These are phyloP conservation scores for Neoarthrinium moseri DNA, from an alignment of 2,329 filamentous ascomycete species.

Conservation along the genomic window DNA sequence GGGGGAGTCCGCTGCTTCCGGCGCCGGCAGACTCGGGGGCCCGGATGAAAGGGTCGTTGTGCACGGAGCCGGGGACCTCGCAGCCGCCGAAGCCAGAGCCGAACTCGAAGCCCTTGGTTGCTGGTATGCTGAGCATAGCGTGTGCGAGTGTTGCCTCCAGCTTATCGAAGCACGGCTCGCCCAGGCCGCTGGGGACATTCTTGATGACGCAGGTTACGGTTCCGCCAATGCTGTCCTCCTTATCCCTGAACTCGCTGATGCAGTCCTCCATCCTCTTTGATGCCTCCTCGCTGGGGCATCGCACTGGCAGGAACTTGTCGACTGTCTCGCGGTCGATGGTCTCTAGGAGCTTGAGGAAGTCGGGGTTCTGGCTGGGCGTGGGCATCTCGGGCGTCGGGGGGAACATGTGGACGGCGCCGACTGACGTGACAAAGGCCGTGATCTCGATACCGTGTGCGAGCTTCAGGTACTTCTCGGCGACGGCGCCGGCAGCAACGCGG, in stretches of 20 bases:
- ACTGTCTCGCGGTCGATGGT: constrained; percentile 73
- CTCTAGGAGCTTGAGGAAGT: constrained; percentile 72
- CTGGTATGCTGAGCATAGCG: constrained; percentile 92
- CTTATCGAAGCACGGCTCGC: constrained; percentile 95
- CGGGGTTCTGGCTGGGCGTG: constrained; percentile 70
- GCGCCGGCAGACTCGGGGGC: constrained; percentile 46
- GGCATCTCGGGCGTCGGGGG: constrained; percentile 68
- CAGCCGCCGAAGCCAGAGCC: constrained; percentile 89
- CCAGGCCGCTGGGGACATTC: constrained; percentile 80
- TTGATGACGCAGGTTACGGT: constrained; percentile 93
- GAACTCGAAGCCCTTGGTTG: constrained; percentile 93
- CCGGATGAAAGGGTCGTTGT: constrained; percentile 85
- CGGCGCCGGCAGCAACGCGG: constrained; percentile 85
- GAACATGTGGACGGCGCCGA: constrained; percentile 78
- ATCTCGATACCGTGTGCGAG: constrained; percentile 85
- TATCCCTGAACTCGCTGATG: constrained; percentile 76
- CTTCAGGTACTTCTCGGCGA: constrained; percentile 88
- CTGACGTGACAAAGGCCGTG: constrained; percentile 83
- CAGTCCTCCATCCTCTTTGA: constrained; percentile 72
- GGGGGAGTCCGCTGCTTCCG: constrained; percentile 44
- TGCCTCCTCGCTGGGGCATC: constrained; percentile 72
- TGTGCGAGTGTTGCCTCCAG: constrained; percentile 88
- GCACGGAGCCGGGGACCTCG: constrained; percentile 80
- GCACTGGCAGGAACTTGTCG: constrained; percentile 80
- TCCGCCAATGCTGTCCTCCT: constrained; percentile 86